These are phyloP conservation scores for Rhodotorula sp. DNA, from an alignment of 1,284 basidiomycete species.

Conservation along the genomic window DNA sequence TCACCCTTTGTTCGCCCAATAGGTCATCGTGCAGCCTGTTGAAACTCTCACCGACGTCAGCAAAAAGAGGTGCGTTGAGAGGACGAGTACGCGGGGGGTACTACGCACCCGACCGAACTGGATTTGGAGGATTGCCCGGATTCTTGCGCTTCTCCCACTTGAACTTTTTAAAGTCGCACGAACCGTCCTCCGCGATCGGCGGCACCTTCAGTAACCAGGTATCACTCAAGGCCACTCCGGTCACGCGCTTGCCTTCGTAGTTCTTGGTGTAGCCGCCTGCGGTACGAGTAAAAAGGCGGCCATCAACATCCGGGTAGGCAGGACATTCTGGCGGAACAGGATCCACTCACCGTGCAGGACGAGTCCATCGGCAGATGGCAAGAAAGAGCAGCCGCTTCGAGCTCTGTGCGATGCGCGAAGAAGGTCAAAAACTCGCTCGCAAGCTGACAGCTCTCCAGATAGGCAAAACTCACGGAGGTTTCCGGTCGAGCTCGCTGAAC, in stretches of 20 bases:
- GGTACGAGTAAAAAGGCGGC: not conserved
- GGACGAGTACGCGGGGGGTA: not conserved
- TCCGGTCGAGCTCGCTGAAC: slow-evolving; percentile 65
- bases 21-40: slow-evolving; percentile 74
- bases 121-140: slow-evolving; percentile 60
- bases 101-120: slow-evolving; percentile 42
- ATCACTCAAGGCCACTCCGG: slow-evolving; percentile 86
- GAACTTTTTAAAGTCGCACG: slow-evolving; percentile 56
- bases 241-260: slow-evolving; percentile 77
- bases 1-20: slow-evolving; percentile 58
- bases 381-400: slow-evolving; percentile 77
- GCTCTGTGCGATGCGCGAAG: slow-evolving; percentile 56
- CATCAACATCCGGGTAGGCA: not conserved
- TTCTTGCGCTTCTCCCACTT: slow-evolving; percentile 87
- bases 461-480: slow-evolving; percentile 54
- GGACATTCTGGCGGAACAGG: not conserved
- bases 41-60: not conserved
- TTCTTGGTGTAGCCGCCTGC: slow-evolving; percentile 92
- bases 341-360: slow-evolving; percentile 54
- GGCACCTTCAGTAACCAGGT: slow-evolving; percentile 77
- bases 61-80: not conserved
- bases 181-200: slow-evolving; percentile 32
- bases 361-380: slow-evolving; percentile 76
- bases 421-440: not conserved
- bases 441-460: not conserved